phyloP scores from a whole-genome alignment of 192 early-diverging fungal genomes.

The Oehlia diaphana region DNA sequence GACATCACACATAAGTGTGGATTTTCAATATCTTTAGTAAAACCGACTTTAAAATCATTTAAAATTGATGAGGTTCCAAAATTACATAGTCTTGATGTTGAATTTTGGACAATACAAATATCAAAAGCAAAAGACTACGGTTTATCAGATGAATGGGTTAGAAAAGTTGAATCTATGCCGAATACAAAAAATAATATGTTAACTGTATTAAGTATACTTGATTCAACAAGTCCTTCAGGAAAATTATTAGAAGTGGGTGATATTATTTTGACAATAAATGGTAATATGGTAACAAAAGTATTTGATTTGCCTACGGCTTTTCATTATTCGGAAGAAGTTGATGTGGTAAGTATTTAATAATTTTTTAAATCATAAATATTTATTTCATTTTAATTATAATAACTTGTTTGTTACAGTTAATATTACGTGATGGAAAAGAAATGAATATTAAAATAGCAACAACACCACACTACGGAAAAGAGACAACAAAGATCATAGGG shows the following conservation, averaged over 20 bases:
- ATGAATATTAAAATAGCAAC: conserved; percentile 65
- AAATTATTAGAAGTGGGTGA: conserved; percentile 64
- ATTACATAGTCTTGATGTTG: conserved; percentile 59
- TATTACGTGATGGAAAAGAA: conserved; percentile 76
- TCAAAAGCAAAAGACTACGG: conserved; percentile 61
- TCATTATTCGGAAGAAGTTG: conserved; percentile 45
- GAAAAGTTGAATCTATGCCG: conserved; percentile 53
- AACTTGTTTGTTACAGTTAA: conserved; percentile 33
- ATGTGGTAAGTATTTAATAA: conserved; percentile 44
- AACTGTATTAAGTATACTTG: conserved; percentile 59
- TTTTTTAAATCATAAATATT: neutral
- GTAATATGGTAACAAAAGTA: conserved; percentile 59
- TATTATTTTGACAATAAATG: conserved; percentile 68
- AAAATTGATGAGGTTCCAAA: conserved; percentile 47
- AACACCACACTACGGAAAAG: conserved; percentile 50
- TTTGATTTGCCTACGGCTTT: conserved; percentile 57
- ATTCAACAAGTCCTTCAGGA: conserved; percentile 52
- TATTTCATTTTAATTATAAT: neutral
- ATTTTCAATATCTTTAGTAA: conserved; percentile 49
- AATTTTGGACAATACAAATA: conserved; percentile 61
- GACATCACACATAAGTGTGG: conserved; percentile 64
- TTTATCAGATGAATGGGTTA: conserved; percentile 57
- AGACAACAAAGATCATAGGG: conserved; percentile 66
- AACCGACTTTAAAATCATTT: conserved; percentile 54
- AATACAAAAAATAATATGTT: conserved; percentile 52